phyloP scores from a whole-genome alignment of 1,284 basidiomycete genomes.

The Puccinia horiana region DNA sequence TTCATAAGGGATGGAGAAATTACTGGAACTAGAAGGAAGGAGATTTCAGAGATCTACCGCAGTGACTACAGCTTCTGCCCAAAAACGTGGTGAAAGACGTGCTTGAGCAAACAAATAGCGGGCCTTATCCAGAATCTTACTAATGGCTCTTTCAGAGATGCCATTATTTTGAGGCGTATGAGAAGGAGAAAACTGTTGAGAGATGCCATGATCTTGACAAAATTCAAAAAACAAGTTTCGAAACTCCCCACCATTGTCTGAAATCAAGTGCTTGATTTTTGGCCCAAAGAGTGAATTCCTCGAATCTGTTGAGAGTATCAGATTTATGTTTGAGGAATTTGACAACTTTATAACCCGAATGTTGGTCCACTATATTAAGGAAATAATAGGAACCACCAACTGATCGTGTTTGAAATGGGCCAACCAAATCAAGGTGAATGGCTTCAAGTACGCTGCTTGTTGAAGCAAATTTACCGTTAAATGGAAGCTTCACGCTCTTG shows the following conservation, averaged over 20 bases:
- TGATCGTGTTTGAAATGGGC: background rate
- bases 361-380: background rate
- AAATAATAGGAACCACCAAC: background rate
- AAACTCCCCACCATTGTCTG: no score
- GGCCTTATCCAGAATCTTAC: background rate
- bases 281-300: background rate
- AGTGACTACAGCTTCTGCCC: constrained; percentile 4
- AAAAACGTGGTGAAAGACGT: background rate
- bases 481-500: background rate
- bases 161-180: no score
- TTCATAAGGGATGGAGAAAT: background rate
- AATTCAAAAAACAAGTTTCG: background rate
- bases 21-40: background rate
- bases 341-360: background rate
- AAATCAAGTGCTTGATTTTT: background rate
- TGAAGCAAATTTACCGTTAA: background rate
- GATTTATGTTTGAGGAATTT: background rate
- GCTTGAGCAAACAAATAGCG: background rate
- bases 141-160: background rate
- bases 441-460: background rate
- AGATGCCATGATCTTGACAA: background rate
- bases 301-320: background rate
- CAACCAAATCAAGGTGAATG: background rate
- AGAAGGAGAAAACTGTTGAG: background rate
- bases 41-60: background rate